Evolutionary conservation across 805 yeast genomes (phyloP), one percentile per base, ranked within the genome.

Genomic region (Wickerhamomyces chambardii): DNA sequence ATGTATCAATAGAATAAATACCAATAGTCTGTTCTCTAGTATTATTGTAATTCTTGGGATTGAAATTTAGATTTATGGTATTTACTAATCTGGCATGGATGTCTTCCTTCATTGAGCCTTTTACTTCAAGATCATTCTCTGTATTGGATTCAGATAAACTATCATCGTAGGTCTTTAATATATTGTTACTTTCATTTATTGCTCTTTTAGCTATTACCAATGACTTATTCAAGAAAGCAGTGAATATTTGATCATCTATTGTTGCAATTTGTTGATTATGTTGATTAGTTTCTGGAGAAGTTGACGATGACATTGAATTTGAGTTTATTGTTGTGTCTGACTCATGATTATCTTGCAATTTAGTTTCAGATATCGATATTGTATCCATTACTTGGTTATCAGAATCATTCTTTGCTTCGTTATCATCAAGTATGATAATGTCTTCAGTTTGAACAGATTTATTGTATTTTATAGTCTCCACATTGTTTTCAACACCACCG

Each of bases 111-210:
- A 7, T 10, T 8, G 10, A 7, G 24, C 24, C 24, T 55, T 55
- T 63, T 66, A 5, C 51, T 45, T n/a, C 24, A 27, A 7, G 25
- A 17, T 10, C 28, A 19, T 21, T 10, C 7, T 10, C 24, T 8
- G 24, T 10, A 21, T 21, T 21, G 10, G 7, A 8, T 21, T 21
- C 24, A 21, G 24, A 21, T 7, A 10, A 14, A 24, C 27, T 14
- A 5, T 14, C 16, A 15, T n/a, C 31, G 19, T 28, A 19, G 8
- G n/a, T 10, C 15, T 28, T 24, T 14, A 58, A 40, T 2, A 50
- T 37, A 36, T 57, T 53, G 28, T 45, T 39, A 19, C 46, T 55
- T 25, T 58, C 50, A 6, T 45, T 43, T 24, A 58, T 48, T 6
- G 40, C 43, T 25, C 57, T 47, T 28, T 46, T 46, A 24, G 52